Percentiles rank a stretch among this genome's conserved stretches.
phyloP scores from a whole-genome alignment of 1,284 basidiomycete genomes.

The Ceratobasidium sp. region DNA sequence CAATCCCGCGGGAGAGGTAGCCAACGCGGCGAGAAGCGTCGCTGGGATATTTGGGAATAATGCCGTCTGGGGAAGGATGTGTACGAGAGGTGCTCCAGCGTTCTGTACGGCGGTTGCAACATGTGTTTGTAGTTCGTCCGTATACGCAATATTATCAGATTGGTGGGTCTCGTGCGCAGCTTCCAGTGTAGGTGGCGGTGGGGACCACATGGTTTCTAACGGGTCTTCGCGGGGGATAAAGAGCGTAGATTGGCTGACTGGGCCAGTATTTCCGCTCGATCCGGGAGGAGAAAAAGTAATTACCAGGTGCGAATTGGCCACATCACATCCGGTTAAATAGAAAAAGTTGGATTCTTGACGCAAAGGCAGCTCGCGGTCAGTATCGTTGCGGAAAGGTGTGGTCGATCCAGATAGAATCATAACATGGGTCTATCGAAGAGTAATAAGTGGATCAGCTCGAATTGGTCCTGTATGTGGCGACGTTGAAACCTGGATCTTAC shows the following conservation, averaged over 20 bases:
- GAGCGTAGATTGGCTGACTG: conserved; percentile 56
- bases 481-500: no score
- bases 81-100: conserved; percentile 56
- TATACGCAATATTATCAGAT: conserved; percentile 62
- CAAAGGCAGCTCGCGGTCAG: conserved; percentile 83
- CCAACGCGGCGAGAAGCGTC: conserved; percentile 47
- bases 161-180: conserved; percentile 64
- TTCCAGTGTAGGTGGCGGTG: conserved; percentile 75
- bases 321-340: conserved; percentile 80
- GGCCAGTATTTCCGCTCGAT: conserved; percentile 34
- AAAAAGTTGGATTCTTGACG: conserved; percentile 87
- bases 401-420: conserved; percentile 52
- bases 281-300: conserved; percentile 49
- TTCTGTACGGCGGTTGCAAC: background rate
- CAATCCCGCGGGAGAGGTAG: conserved; percentile 52
- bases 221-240: conserved; percentile 77
- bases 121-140: conserved; percentile 52
- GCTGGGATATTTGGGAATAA: conserved; percentile 62
- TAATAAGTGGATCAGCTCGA: background rate
- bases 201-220: conserved; percentile 82
- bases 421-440: conserved; percentile 42
- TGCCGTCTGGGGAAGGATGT: conserved; percentile 60
- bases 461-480: background rate
- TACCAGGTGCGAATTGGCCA: conserved; percentile 73
- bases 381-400: conserved; percentile 79